These are phyloP conservation scores for Penicillium riverlandense DNA, from an alignment of 495 filamentous ascomycete genomes.

Conservation along the genomic window DNA sequence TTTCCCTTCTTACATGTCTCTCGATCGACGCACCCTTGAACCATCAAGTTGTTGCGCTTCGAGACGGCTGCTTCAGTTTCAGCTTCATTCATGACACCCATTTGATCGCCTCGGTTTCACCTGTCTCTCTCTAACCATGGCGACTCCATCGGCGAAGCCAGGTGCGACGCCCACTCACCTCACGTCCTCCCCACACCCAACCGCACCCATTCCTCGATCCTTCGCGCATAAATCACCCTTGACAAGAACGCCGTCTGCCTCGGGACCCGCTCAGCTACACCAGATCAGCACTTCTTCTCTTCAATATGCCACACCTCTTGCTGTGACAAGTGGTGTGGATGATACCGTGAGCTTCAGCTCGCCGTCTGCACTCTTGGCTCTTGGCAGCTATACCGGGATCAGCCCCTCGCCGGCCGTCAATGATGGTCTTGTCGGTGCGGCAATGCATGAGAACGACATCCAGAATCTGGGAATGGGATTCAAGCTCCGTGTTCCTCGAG, in stretches of 20 bases:
- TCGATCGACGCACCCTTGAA: too few species aligned
- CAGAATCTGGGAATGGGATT: slow-evolving; percentile 36
- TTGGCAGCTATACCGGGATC: slow-evolving; percentile 36
- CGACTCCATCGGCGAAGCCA: slow-evolving; percentile 40
- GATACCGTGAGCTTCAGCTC: slow-evolving; percentile 40
- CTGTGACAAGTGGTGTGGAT: slow-evolving; percentile 26
- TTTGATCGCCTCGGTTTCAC: not conserved
- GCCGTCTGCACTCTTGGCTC: slow-evolving; percentile 37
- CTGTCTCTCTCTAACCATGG: slow-evolving; percentile 18
- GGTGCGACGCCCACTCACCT: slow-evolving; percentile 41
- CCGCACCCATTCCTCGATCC: slow-evolving; percentile 30
- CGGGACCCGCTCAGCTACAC: slow-evolving; percentile 23
- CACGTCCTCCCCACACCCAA: slow-evolving; percentile 37
- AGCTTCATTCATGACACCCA: too few species aligned
- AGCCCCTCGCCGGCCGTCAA: slow-evolving; percentile 35
- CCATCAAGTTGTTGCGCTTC: too few species aligned
- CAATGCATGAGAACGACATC: slow-evolving; percentile 39
- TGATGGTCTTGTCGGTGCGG: slow-evolving; percentile 30
- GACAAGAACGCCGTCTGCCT: slow-evolving; percentile 34
- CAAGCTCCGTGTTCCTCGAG: slow-evolving; percentile 34
- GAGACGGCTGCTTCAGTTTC: too few species aligned
- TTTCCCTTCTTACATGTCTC: too few species aligned
- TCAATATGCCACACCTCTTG: slow-evolving; percentile 38
- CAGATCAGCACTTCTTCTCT: slow-evolving; percentile 26
- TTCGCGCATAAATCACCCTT: slow-evolving; percentile 41